Base-by-base conservation (phyloP, 2,329 filamentous ascomycete species). In the Clonostachys rhizophaga region DNA sequence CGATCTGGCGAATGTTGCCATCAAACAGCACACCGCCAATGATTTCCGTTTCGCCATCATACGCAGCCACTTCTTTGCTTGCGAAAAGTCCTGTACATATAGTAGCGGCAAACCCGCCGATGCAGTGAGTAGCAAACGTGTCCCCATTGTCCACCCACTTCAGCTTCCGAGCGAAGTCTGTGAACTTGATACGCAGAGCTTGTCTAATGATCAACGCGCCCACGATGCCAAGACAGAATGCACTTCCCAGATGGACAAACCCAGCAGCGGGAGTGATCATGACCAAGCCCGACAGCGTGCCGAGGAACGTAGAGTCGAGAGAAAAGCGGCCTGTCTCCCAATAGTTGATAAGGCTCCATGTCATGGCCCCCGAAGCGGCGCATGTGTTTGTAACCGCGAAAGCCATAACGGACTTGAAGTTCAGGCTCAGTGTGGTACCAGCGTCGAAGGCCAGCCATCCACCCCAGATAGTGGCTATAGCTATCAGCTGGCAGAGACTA, bases 211-310 rank as follows among this genome's bases (percentile, higher is more conserved):
- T 56, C 3, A 72, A 35, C 2, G 74, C 72, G 0, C 73, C 73
- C 0, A 69, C 52, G 7, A 76, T 58, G 1, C 75, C 74, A 39
- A 78, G 75, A 46, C 68, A 67, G 49, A 76, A 69, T 0, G 72
- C 66, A 0, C 72, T 76, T 1, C 68, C 65, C 59, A 75, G 63
- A 42, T 76, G 73, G 40, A 78, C 71, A 58, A 61, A 64, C 3
- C 60, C 61, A 4, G 74, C 74, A 2, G 71, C 63, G 0, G 74
- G 74, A 0, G 74, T 77, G 44, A 78, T 76, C 65, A 77, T 74
- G 18, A 78, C 72, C 5, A 78, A 61, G 1, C 74, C 74, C 0
- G 73, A 63, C n/a, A 78, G 74, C 1, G 74, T 73, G 10, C 75
- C 74, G 66, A 77, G 72, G 56, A 77, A 77, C 5, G 67, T 74